Evolutionary conservation across 495 filamentous ascomycete genomes (phyloP).

Genomic region (Penicillium maclennaniae): DNA sequence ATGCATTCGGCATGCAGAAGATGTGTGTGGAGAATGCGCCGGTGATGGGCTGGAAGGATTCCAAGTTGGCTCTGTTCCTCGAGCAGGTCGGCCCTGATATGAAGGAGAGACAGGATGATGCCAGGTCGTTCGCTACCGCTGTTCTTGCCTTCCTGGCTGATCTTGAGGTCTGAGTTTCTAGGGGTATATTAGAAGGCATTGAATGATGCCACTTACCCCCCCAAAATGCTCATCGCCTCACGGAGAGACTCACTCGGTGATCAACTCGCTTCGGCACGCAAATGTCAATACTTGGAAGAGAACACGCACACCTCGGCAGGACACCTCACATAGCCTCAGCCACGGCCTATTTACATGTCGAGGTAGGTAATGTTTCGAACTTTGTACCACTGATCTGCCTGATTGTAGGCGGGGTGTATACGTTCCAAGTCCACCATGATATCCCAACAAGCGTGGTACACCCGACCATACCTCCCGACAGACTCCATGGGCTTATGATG

Average conservation of each 20-base stretch:
- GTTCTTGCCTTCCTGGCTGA: constrained; percentile 25
- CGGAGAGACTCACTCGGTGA: not conserved
- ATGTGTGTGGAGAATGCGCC: constrained; percentile 31
- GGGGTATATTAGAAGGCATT: not conserved
- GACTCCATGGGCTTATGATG: not conserved
- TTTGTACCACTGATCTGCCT: not conserved
- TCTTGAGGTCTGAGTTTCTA: constrained; percentile 18
- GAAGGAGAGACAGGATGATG: constrained; percentile 20
- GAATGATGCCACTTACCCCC: not conserved
- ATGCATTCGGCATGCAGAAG: constrained; percentile 29
- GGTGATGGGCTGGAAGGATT: constrained; percentile 25
- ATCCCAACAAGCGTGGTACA: too few relatives aligned
- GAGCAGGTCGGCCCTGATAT: constrained; percentile 27
- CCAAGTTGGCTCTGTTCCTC: constrained; percentile 24
- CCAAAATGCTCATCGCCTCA: not conserved
- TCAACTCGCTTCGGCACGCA: not conserved
- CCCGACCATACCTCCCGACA: not conserved
- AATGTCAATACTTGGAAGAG: too few relatives aligned
- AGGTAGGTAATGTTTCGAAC: not conserved
- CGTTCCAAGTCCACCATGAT: too few relatives aligned
- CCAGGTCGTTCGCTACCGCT: constrained; percentile 21
- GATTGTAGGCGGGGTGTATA: too few relatives aligned
- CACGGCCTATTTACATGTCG: not conserved
- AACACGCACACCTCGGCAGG: too few relatives aligned
- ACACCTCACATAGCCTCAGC: not conserved